Evolutionary conservation across 495 filamentous ascomycete species (phyloP).

Genomic region (Aspergillus nidulans): DNA sequence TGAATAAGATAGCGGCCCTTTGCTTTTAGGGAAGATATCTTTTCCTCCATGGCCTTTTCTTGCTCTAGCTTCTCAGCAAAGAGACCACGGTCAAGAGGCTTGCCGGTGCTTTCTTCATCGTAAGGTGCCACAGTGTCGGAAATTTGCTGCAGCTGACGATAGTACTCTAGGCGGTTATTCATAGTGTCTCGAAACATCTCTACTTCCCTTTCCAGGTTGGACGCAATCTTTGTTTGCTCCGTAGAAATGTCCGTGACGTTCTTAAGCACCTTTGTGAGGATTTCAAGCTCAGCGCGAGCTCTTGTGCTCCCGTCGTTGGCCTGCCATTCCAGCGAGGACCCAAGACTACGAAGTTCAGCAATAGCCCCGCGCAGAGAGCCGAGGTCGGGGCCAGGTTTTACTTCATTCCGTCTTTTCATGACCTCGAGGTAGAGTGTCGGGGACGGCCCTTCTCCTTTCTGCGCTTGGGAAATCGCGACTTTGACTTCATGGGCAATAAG

Average conservation of each 20-base stretch:
- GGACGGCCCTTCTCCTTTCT: slow-evolving; percentile 62
- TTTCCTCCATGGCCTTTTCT: slow-evolving; percentile 48
- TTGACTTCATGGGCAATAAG: slow-evolving; percentile 75
- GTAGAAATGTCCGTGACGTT: slow-evolving; percentile 55
- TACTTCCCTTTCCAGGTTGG: slow-evolving; percentile 64
- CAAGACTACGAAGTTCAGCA: slow-evolving; percentile 60
- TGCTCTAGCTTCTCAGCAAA: slow-evolving; percentile 34
- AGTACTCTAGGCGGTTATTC: slow-evolving; percentile 81
- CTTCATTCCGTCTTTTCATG: slow-evolving; percentile 47
- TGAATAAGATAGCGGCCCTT: slow-evolving; percentile 70
- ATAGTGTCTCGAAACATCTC: slow-evolving; percentile 70
- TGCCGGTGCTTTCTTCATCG: slow-evolving; percentile 51
- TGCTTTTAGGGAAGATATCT: slow-evolving; percentile 56
- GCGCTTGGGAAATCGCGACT: slow-evolving; percentile 52
- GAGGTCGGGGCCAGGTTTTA: slow-evolving; percentile 54
- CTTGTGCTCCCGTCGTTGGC: slow-evolving; percentile 57
- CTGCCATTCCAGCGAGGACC: slow-evolving; percentile 58
- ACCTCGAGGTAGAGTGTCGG: slow-evolving; percentile 63
- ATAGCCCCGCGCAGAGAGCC: slow-evolving; percentile 67
- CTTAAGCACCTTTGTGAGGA: slow-evolving; percentile 54
- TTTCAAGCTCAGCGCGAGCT: slow-evolving; percentile 57
- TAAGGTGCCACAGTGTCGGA: slow-evolving; percentile 80
- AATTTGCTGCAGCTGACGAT: slow-evolving; percentile 80
- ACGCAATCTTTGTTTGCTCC: slow-evolving; percentile 60
- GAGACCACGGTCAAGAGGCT: slow-evolving; percentile 35